Conservation (phyloP, 139 green algal genomes). For the Chlamydomonas asymmetrica region DNA sequence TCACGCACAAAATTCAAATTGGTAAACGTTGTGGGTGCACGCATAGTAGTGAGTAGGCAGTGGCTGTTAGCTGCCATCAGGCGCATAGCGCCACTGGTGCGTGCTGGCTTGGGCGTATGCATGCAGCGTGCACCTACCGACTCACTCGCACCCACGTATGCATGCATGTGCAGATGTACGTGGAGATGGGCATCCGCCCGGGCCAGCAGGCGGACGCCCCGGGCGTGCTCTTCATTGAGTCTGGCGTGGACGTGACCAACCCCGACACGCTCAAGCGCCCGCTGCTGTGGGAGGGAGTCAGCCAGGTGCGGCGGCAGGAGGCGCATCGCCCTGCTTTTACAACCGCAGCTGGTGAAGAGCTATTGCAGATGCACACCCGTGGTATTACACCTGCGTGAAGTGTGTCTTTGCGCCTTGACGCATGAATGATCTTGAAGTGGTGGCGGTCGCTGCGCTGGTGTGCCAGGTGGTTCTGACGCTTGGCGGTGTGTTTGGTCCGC, state of each 20-base stretch:
- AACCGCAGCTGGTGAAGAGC: not conserved
- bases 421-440: too few relatives aligned
- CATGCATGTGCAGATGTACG: slow-evolving; percentile 32
- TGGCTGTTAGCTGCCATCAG: too few relatives aligned
- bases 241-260: slow-evolving; percentile 71
- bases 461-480: slow-evolving; percentile 62
- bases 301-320: slow-evolving; percentile 67
- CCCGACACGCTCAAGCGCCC: slow-evolving; percentile 51
- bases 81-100: too few relatives aligned
- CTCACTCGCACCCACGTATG: too few relatives aligned
- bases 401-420: too few relatives aligned
- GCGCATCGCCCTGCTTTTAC: too few relatives aligned
- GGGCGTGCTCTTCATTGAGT: slow-evolving; percentile 70
- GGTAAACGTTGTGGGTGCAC: too few relatives aligned
- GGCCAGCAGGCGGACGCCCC: slow-evolving; percentile 30
- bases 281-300: slow-evolving; percentile 74
- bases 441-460: too few relatives aligned
- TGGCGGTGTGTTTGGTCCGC: slow-evolving; percentile 64
- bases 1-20: too few relatives aligned
- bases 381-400: not conserved
- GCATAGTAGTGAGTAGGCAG: too few relatives aligned
- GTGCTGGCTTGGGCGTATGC: not conserved
- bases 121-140: too few relatives aligned
- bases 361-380: too few relatives aligned
- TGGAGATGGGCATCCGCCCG: slow-evolving; percentile 39